Evolutionary conservation across 163 green algal species (phyloP).

Genomic region (Scenedesmus sp.): DNA sequence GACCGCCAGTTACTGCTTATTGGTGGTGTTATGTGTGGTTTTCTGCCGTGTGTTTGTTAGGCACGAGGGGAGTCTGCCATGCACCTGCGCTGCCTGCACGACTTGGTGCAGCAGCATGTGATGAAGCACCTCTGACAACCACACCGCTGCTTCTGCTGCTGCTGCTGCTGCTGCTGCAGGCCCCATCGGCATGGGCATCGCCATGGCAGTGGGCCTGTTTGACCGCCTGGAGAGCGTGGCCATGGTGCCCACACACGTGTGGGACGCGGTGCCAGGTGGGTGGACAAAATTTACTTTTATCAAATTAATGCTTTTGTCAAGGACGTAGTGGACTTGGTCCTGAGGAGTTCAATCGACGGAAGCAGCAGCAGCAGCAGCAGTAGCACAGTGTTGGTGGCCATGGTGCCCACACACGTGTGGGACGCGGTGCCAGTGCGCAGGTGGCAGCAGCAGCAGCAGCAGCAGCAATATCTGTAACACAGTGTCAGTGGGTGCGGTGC

Average conservation of each 20-base stretch:
- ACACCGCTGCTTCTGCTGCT: background rate
- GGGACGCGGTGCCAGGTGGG: slow-evolving; percentile 39
- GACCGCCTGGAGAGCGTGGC: slow-evolving; percentile 28
- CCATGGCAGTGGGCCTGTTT: slow-evolving; percentile 57
- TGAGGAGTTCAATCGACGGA: too few species aligned
- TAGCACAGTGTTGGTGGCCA: too few species aligned
- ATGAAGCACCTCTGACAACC: background rate
- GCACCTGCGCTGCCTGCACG: background rate
- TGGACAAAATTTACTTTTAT: too few species aligned
- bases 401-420: too few species aligned
- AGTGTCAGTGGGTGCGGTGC: too few species aligned
- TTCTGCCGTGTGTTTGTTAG: too few species aligned
- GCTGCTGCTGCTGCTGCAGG: slow-evolving; percentile 39
- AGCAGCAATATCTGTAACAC: background rate
- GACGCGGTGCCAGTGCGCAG: slow-evolving; percentile 45
- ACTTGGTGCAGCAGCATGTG: background rate
- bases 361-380: too few species aligned
- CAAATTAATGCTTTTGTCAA: too few species aligned
- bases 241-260: slow-evolving; percentile 47
- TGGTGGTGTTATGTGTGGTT: too few species aligned
- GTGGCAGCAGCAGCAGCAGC: background rate
- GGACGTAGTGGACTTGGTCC: too few species aligned
- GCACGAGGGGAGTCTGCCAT: background rate
- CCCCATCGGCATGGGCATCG: slow-evolving; percentile 52
- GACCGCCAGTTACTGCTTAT: too few species aligned